A percentile compares a stretch with the other conserved stretches of the same genome.
Evolutionary conservation across 129 eudicot genomes (phyloP).

Genomic region (Helianthus tuberosus): DNA sequence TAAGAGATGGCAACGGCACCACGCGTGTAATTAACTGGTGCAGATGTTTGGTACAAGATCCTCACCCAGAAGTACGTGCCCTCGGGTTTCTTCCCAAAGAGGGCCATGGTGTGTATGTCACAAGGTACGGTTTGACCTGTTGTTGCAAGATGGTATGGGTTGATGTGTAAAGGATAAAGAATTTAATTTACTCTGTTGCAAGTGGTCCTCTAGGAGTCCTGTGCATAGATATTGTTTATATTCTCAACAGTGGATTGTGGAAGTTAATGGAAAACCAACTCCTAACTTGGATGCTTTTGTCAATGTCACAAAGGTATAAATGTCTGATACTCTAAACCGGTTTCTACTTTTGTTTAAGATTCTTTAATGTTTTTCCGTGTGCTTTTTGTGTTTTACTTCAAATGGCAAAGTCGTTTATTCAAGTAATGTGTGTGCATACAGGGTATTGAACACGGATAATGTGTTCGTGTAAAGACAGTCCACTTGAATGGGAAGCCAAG

Average conservation of each 20-base stretch:
- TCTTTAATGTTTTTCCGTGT: neutral
- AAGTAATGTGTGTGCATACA: too few relatives aligned
- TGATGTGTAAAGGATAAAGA: too few relatives aligned
- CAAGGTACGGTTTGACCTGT: slow-evolving; percentile 70
- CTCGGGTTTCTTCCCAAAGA: slow-evolving; percentile 88
- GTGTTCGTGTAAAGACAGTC: too few relatives aligned
- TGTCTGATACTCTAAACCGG: neutral
- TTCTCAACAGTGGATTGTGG: slow-evolving; percentile 85
- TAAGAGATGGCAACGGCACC: too few relatives aligned
- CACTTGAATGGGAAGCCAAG: too few relatives aligned
- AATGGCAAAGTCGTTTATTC: neutral
- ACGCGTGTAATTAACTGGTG: too few relatives aligned
- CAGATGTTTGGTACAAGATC: too few relatives aligned
- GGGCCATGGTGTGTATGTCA: slow-evolving; percentile 92
- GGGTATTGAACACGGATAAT: too few relatives aligned
- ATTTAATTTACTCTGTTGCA: slow-evolving; percentile 34
- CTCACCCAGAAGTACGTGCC: too few relatives aligned
- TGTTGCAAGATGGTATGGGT: too few relatives aligned
- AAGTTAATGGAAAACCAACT: too few relatives aligned
- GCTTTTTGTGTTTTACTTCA: neutral
- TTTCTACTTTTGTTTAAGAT: neutral
- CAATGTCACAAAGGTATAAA: slow-evolving; percentile 76
- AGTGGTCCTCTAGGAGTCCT: slow-evolving; percentile 95
- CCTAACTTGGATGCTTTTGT: slow-evolving; percentile 86
- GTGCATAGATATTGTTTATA: slow-evolving; percentile 80